These are phyloP conservation scores for Ophiostoma angusticollis DNA, from an alignment of 2,329 filamentous ascomycete genomes.

Conservation along the genomic window DNA sequence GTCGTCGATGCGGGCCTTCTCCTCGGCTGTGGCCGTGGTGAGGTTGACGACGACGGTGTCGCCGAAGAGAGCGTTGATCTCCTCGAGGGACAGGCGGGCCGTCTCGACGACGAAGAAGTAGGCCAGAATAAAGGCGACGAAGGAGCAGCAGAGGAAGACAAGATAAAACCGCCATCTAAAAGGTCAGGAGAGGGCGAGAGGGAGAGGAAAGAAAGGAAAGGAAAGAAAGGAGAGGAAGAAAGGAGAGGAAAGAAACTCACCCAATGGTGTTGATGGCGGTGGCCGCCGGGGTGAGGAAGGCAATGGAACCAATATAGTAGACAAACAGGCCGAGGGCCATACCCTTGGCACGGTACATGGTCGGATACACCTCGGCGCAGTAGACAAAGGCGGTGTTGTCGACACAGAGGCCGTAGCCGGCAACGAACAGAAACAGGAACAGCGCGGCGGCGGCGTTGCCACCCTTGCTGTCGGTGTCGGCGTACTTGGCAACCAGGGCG, in stretches of 20 bases:
- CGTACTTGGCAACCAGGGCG: constrained; percentile 4
- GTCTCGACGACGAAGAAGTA: constrained; percentile 28
- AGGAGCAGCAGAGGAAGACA: constrained; percentile 36
- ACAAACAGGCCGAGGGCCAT: constrained; percentile 6
- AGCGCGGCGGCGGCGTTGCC: constrained; percentile 8
- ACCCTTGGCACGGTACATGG: constrained; percentile 8
- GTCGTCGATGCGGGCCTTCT: constrained; percentile 22
- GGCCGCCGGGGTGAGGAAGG: constrained; percentile 12
- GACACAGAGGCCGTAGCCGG: constrained; percentile 4
- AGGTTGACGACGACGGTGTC: constrained; percentile 18
- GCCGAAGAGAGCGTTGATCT: constrained; percentile 40
- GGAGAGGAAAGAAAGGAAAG: no score
- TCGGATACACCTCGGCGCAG: constrained; percentile 8
- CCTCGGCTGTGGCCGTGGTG: constrained; percentile 12
- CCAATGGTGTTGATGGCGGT: constrained; percentile 7
- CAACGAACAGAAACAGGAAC: constrained; percentile 7
- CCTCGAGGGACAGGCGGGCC: constrained; percentile 30
- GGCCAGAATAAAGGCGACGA: constrained; percentile 26
- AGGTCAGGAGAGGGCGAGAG: no score
- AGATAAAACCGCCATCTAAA: constrained; percentile 38
- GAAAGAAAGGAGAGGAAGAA: neutral
- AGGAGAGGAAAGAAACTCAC: neutral
- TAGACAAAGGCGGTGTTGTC: constrained; percentile 8
- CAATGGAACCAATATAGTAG: constrained; percentile 11
- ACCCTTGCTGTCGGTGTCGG: constrained; percentile 3